Percentiles rank a stretch among this genome's conserved stretches.
phyloP scores from a whole-genome alignment of 352 stramenopile genomes.

The Phytophthora pseudosyringae region DNA sequence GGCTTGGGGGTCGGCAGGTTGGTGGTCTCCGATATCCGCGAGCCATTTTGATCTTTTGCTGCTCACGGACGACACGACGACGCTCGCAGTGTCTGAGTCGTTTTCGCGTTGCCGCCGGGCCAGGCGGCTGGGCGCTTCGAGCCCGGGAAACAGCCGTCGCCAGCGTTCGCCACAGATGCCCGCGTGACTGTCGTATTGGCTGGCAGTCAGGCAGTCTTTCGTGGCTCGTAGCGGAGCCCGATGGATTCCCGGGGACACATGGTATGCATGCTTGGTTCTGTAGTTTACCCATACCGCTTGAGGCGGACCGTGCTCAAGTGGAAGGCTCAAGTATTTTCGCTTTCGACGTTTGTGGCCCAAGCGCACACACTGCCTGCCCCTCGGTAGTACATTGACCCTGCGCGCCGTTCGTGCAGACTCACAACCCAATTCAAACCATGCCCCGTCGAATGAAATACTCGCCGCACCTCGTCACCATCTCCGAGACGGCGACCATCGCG shows the following conservation, averaged over 20 bases:
- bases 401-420: slow-evolving; percentile 1
- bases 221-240: slow-evolving; percentile 5
- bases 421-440: slow-evolving; percentile 4
- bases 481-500: slow-evolving; percentile 57
- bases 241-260: slow-evolving; percentile 13
- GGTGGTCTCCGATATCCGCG: neutral
- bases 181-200: neutral
- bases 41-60: slow-evolving; percentile 9
- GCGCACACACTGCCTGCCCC: neutral
- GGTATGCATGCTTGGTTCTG: slow-evolving; percentile 4
- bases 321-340: slow-evolving; percentile 13
- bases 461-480: slow-evolving; percentile 62
- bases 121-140: neutral
- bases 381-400: slow-evolving; percentile 17
- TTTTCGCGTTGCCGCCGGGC: slow-evolving; percentile 1
- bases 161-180: slow-evolving; percentile 1
- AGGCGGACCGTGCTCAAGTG: slow-evolving; percentile 2
- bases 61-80: slow-evolving; percentile 7
- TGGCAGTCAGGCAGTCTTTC: slow-evolving; percentile 9
- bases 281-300: slow-evolving; percentile 7
- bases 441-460: slow-evolving; percentile 60
- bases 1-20: neutral
- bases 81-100: neutral
- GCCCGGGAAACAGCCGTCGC: slow-evolving; percentile 4
- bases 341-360: slow-evolving; percentile 9